These are phyloP conservation scores for Cladophialophora yegresii DNA, from an alignment of 2,329 filamentous ascomycete species.

Conservation along the genomic window DNA sequence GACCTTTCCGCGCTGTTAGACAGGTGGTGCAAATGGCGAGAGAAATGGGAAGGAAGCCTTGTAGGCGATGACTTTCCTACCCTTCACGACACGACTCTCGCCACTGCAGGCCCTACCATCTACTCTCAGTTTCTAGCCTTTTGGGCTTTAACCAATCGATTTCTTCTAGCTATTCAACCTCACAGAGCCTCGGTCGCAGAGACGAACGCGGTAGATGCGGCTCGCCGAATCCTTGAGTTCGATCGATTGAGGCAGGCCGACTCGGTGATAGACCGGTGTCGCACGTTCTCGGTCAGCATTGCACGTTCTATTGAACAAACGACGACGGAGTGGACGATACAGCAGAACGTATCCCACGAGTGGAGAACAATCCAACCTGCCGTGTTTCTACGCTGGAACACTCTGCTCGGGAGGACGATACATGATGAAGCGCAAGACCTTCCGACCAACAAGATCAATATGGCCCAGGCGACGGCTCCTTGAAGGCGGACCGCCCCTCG, in stretches of 20 bases:
- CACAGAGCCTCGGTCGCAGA: slow-evolving; percentile 3
- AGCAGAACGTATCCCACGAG: background rate
- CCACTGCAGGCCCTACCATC: slow-evolving; percentile 6
- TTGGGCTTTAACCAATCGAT: slow-evolving; percentile 18
- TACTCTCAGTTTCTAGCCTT: slow-evolving; percentile 18
- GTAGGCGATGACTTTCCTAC: background rate
- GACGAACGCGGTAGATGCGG: slow-evolving; percentile 8
- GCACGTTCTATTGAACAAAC: slow-evolving; percentile 15
- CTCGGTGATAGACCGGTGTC: slow-evolving; percentile 7
- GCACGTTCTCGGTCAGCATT: slow-evolving; percentile 13
- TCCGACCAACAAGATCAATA: background rate
- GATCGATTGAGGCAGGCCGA: slow-evolving; percentile 6
- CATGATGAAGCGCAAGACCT: background rate
- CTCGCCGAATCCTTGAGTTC: slow-evolving; percentile 7
- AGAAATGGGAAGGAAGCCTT: slow-evolving; percentile 12
- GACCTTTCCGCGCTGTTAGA: slow-evolving; percentile 13
- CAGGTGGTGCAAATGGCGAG: slow-evolving; percentile 12
- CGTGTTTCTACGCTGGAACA: slow-evolving; percentile 7
- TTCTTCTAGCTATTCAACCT: slow-evolving; percentile 18
- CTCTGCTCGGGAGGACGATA: slow-evolving; percentile 1
- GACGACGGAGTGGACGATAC: slow-evolving; percentile 10
- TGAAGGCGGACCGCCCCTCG: background rate
- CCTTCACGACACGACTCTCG: slow-evolving; percentile 1
- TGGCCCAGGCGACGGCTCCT: background rate
- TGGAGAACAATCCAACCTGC: background rate